Conservation (phyloP, 163 green algal species). For the Prototheca cutis region DNA sequence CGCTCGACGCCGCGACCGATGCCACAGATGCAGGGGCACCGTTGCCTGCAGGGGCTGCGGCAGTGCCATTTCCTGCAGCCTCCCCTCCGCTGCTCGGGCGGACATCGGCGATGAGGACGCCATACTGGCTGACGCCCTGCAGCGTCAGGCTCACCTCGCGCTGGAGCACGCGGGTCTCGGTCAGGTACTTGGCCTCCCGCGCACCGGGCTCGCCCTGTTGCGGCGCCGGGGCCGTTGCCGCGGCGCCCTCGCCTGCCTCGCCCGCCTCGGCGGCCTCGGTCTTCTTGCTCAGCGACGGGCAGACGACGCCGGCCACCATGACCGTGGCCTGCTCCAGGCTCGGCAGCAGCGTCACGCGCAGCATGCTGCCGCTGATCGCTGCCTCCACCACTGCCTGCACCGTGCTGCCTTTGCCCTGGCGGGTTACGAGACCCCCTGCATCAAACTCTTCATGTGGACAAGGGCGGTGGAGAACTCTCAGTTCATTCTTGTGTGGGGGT, state of each 20-base stretch:
- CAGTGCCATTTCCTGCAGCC: no score
- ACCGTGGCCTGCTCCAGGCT: slow-evolving; percentile 48
- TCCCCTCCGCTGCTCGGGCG: no score
- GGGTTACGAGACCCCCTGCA: slow-evolving; percentile 44
- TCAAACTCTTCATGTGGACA: no score
- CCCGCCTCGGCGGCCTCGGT: slow-evolving; percentile 6
- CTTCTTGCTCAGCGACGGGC: slow-evolving; percentile 50
- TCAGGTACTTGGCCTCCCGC: slow-evolving; percentile 77
- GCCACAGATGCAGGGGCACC: no score
- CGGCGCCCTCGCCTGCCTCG: slow-evolving; percentile 18
- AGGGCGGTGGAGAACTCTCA: no score
- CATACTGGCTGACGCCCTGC: slow-evolving; percentile 47
- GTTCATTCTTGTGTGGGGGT: no score
- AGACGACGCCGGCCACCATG: slow-evolving; percentile 65
- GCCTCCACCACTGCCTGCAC: slow-evolving; percentile 75
- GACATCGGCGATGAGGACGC: slow-evolving; percentile 27
- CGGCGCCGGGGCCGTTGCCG: slow-evolving; percentile 16
- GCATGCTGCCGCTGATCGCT: slow-evolving; percentile 55
- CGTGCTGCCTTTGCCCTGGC: slow-evolving; percentile 66
- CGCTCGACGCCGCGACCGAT: no score
- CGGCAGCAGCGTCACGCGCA: slow-evolving; percentile 69
- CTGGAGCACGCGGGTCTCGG: slow-evolving; percentile 45
- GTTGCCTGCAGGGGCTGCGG: no score
- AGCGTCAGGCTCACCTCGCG: slow-evolving; percentile 67
- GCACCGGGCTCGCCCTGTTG: slow-evolving; percentile 67